Conservation (phyloP, 768 basidiomycete species). For the Atractiella rhizophila region DNA sequence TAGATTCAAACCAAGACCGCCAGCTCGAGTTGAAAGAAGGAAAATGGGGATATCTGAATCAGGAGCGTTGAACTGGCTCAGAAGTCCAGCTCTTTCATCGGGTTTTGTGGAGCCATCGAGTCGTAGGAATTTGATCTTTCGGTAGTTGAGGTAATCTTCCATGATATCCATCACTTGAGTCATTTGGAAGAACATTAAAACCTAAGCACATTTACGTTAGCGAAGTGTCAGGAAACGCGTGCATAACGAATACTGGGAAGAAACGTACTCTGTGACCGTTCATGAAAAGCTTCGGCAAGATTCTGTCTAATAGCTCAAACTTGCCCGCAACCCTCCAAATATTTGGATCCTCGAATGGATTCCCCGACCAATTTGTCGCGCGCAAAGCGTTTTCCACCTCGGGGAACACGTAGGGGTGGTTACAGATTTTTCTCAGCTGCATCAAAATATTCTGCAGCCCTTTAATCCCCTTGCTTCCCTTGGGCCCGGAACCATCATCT, state of each 20-base stretch:
- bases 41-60: constrained; percentile 34
- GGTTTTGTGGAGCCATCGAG: constrained; percentile 73
- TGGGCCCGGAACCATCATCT: constrained; percentile 14
- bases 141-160: constrained; percentile 38
- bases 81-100: constrained; percentile 55
- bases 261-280: constrained; percentile 62
- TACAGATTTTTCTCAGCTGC: constrained; percentile 91
- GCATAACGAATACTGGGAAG: too few species aligned
- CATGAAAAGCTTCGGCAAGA: constrained; percentile 80
- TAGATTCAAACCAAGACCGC: constrained; percentile 66
- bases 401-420: constrained; percentile 82
- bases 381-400: constrained; percentile 89
- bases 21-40: constrained; percentile 53
- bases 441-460: constrained; percentile 81
- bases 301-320: constrained; percentile 66
- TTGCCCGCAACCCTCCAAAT: constrained; percentile 70
- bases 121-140: constrained; percentile 66
- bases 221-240: too few species aligned
- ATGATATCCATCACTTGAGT: constrained; percentile 88
- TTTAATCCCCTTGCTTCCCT: constrained; percentile 40
- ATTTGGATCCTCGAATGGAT: too few species aligned
- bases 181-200: constrained; percentile 99
- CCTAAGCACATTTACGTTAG: constrained; percentile 30
- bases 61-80: constrained; percentile 67
- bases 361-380: too few species aligned